Conservation (phyloP, 2,329 filamentous ascomycete species). For the Cladosporium cucumerinum region DNA sequence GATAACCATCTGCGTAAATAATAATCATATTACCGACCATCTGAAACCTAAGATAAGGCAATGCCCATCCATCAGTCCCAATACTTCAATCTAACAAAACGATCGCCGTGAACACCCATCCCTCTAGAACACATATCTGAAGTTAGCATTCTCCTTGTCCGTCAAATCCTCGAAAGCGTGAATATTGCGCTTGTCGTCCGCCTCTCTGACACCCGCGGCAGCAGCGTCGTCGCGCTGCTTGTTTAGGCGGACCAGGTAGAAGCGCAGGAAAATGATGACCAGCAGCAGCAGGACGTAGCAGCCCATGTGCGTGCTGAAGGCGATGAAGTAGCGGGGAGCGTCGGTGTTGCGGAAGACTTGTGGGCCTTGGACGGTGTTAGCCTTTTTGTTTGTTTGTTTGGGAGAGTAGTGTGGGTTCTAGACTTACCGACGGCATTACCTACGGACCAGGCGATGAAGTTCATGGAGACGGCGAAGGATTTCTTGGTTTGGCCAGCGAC, state of each 20-base stretch:
- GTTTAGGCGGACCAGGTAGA: slow-evolving; percentile 42
- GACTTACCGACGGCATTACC: slow-evolving; percentile 62
- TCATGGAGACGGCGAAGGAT: slow-evolving; percentile 62
- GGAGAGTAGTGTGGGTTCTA: background rate
- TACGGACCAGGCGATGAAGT: slow-evolving; percentile 67
- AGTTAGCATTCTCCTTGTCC: slow-evolving; percentile 31
- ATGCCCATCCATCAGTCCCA: background rate
- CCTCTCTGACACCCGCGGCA: slow-evolving; percentile 28
- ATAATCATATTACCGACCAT: background rate
- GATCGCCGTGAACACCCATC: background rate
- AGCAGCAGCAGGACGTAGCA: slow-evolving; percentile 58
- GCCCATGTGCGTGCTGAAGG: slow-evolving; percentile 66
- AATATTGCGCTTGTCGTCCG: slow-evolving; percentile 28
- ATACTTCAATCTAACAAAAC: background rate
- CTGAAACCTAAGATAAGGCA: background rate
- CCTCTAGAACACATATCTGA: slow-evolving; percentile 37
- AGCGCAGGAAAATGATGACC: slow-evolving; percentile 42
- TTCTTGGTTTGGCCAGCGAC: slow-evolving; percentile 74
- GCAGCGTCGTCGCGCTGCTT: slow-evolving; percentile 36
- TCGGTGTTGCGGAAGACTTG: slow-evolving; percentile 63
- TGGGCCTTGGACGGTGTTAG: slow-evolving; percentile 44
- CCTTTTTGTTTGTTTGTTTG: background rate
- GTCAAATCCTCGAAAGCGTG: slow-evolving; percentile 35
- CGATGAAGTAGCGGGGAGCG: slow-evolving; percentile 64
- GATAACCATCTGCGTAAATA: background rate